Evolutionary conservation across 1,139 yeast genomes (phyloP), one percentile per base, ranked within the genome.

Genomic region (Tardiomyces blankii): DNA sequence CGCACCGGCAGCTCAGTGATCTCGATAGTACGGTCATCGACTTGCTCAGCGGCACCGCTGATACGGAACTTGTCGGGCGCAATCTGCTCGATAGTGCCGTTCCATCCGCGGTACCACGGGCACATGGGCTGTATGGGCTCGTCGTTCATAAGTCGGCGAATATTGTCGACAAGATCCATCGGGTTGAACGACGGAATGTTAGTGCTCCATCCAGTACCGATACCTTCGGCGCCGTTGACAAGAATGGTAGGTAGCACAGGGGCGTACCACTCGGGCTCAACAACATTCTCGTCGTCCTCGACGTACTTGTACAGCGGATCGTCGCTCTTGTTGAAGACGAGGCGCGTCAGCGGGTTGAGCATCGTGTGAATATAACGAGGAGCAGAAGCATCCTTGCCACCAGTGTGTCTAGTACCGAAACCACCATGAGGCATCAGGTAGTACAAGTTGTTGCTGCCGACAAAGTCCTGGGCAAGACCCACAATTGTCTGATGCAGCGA

Each of bases 151-250:
- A 91, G 62, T 41, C 76, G 75, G 48, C 78, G 75, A 38, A 93
- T 68, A 57, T 93, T 91, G 2, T 66, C 69, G 25, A 87, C 88
- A 51, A 93, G 72, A 61, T 91, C 98, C 23, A 64, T 60, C 0
- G 99, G 99, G 61, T 91, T 88, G 65, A 77, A 91, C 41, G 85
- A 79, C 1, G 98, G 99, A 52, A 93, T 83, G 51, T 78, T 80
- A 1, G 98, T 88, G 51, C 96, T 86, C 97, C 98, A 93, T 56
- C 98, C 99, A 44, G 98, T 89, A 54, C 99, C 99, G 64, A 93
- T 93, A 68, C 99, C 99, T 66, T 93, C 98, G 9, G 93, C 75
- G 48, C 99, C 99, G 62, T 93, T 93, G 7, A 93, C 95, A 51
- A 93, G 72, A 30, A 91, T 63, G 88, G 88, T 86, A 3, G 99